Evolutionary conservation across 768 basidiomycete species (phyloP), one percentile per base, ranked within the genome.

Genomic region (Psilocybe cyanescens): DNA sequence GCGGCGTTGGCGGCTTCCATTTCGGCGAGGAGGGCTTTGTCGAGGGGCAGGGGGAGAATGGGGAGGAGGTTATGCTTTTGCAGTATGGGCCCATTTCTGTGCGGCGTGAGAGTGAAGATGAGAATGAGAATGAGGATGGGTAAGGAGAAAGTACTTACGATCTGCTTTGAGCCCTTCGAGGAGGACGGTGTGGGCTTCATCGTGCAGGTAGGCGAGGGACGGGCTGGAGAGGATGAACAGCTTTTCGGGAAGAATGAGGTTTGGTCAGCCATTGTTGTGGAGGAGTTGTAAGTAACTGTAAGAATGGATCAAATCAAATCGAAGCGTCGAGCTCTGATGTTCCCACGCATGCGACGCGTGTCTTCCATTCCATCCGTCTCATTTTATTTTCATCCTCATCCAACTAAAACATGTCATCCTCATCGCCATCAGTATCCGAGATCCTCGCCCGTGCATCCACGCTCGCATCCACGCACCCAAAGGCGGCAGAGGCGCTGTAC

Each of bases 61-160:
- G 72, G 9, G 86, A 76, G 8, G 86, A 77, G 2, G 84, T 83
- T 57, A 91, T 79, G 11, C 78, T 75, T 59, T 77, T 81, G 76
- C 86, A 93, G 74, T 93, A 97, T 0, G 95, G 92, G 1, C 86
- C 88, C 95, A 97, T 97, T 68, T 95, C 94, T 95, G 59, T 29
- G 16, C 9, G 6, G 33, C 1, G 33, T 35, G 33, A 35, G 9
- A 35, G 33, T 7, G 33, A 6, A 0, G 33, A 9, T 19, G 19
- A 19, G n/a, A 19, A 19, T 19, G 19, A 19, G 19, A 1, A 19
- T 19, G 19, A 1, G 19, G 19, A 19, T 19, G 19, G 81, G 24
- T 29, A 11, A n/a, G 46, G 41, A 29, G 54, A 37, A 6, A 3
- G 41, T 41, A 81, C 90, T 63, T 68, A 92, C 94, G 86, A 77